Evolutionary conservation across 148 eudicot genomes (phyloP).

Genomic region (Rhododendron griersonianum): DNA sequence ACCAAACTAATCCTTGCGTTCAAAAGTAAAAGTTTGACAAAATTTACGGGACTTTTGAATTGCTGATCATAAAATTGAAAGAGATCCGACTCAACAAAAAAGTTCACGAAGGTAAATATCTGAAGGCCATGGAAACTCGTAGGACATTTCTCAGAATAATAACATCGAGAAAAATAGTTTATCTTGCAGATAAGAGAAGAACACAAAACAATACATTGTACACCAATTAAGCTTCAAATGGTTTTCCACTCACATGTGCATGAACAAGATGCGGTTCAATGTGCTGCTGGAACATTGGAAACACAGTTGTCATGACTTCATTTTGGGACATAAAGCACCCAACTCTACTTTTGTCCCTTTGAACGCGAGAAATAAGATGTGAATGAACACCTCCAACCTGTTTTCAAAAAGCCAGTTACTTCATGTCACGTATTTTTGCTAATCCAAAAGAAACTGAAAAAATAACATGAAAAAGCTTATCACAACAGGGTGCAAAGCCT

Average conservation of each 20-base stretch:
- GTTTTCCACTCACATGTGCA: slow-evolving; percentile 78
- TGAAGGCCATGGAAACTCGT: neutral
- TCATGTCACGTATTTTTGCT: neutral
- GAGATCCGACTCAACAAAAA: neutral
- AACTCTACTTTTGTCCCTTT: slow-evolving; percentile 88
- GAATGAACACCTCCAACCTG: slow-evolving; percentile 99
- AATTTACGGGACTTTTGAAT: neutral
- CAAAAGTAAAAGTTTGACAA: neutral
- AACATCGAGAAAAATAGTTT: neutral
- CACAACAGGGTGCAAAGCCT: slow-evolving; percentile 4
- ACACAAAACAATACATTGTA: neutral
- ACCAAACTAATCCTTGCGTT: neutral
- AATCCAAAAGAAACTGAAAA: neutral
- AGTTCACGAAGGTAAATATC: neutral
- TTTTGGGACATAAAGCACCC: slow-evolving; percentile 88
- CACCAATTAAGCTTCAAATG: neutral
- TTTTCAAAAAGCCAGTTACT: slow-evolving; percentile 22
- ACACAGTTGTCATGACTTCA: slow-evolving; percentile 92
- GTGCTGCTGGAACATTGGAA: slow-evolving; percentile 98
- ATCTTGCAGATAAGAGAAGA: neutral
- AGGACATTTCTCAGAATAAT: neutral
- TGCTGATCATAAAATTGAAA: neutral
- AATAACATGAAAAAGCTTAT: neutral
- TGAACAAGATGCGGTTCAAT: slow-evolving; percentile 99
- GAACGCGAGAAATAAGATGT: slow-evolving; percentile 94